Base-by-base conservation (phyloP, 2,329 filamentous ascomycete genomes). In the Epichloe coenophiala region DNA sequence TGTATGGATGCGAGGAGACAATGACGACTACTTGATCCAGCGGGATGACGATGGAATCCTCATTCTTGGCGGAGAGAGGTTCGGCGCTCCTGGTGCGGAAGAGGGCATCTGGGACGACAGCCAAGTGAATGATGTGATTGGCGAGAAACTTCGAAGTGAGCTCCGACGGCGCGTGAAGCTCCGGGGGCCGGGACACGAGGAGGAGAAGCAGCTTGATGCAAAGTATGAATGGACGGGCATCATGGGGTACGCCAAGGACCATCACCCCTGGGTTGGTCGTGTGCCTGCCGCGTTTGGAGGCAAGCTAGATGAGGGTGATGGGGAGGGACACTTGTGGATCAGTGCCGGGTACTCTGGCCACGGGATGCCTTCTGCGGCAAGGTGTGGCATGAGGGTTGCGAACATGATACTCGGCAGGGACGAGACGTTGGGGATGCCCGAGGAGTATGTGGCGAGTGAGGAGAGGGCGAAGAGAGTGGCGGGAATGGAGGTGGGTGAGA, bases 201-300 rank as follows among this genome's bases (percentile, higher is more conserved):
- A 71, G 37, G 65, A 66, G 38, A 61, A 72, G 35, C 67, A 71
- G 43, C 64, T 86, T 19, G 60, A 67, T 21, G 72, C 76, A 9
- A 66, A 75, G 33, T 78, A 76, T 61, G 80, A 86, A 61, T 91
- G 86, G 86, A 86, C 83, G 2, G 86, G 86, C 0, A 84, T 89
- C 57, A 90, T 89, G 86, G 86, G 83, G 0, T 89, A 80, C 64
- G 81, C 78, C 33, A 69, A 80, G 6, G 86, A 90, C 61, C 69
- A 74, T 0, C 64, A 75, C 47, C 84, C 86, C 0, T 89, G 82
- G 81, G 81, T 90, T 2, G 86, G 86, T 0, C 65, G 68, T 9
- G 76, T 89, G n/a, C 80, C 81, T 0, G 66, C 65, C 37, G 59
- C 62, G 5, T 56, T 75, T 23, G 66, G 75, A 5, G 78, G 74